Base-by-base conservation (phyloP, 2,329 filamentous ascomycete genomes). In the Talaromyces sp. region DNA sequence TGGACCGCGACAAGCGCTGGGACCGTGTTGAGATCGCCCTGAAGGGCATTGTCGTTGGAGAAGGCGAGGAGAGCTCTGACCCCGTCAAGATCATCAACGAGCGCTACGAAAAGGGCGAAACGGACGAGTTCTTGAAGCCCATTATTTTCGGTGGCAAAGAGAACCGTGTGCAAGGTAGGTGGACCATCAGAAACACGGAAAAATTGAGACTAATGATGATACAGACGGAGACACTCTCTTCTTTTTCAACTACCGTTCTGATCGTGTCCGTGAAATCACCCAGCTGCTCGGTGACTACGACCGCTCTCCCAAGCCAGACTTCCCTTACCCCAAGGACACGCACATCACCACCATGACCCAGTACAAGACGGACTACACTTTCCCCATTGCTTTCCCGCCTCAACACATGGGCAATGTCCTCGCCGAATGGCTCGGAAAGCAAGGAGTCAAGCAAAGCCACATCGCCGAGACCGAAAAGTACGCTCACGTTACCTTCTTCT, bases 171-270 rank as follows among this genome's bases (percentile, higher is more conserved):
- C 87, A 96, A 81, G 89, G 89, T 90, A 78, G 26, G 43, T 24
- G 26, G 43, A 41, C 19, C 31, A 24, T 3, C 24, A 24, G 21
- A 3, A 46, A 46, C 21, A 21, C 10, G 7, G 11, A n/a, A 12
- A 51, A 51, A 46, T n/a, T n/a, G n/a, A 50, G 21, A 29, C 19
- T 31, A 48, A 24, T 21, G 19, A 24, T 24, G 43, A 46, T 24
- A 31, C 41, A 92, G 92, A 97, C 72, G 84, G 89, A 67, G 94
- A 99, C 74, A 93, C 91, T 58, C 85, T 97, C 70, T 97, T 97
- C 85, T 97, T 97, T 86, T 99, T 99, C 90, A 99, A 99, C 87
- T 99, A 99, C 84, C 91, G 94, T 72, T 97, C 94, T 61, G 94
- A 99, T 76, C 92, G 94, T 75, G 93, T 93, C 57, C 90, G 94